Evolutionary conservation across 768 basidiomycete species (phyloP).

Genomic region (Chiua virens): DNA sequence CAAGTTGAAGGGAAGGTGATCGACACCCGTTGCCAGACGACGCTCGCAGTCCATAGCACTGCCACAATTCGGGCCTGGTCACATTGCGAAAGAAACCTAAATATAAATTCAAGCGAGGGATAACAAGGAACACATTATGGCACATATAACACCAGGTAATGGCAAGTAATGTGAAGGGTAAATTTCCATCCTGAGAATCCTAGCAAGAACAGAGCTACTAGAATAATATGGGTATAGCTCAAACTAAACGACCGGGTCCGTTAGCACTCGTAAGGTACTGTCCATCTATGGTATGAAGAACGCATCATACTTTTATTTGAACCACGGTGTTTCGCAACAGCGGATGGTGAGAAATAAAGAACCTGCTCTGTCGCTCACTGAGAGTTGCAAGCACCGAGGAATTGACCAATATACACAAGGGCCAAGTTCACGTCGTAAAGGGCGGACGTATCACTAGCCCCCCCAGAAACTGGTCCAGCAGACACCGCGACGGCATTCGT

Average conservation of each 20-base stretch:
- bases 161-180: background rate
- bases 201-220: slow-evolving; percentile 6
- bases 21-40: slow-evolving; percentile 19
- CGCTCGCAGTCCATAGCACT: slow-evolving; percentile 1
- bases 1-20: background rate
- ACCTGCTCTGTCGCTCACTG: slow-evolving; percentile 7
- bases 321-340: background rate
- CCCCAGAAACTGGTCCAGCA: slow-evolving; percentile 8
- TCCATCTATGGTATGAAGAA: slow-evolving; percentile 20
- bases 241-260: slow-evolving; percentile 19
- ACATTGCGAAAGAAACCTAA: background rate
- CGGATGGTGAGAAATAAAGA: slow-evolving; percentile 4
- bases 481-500: slow-evolving; percentile 13
- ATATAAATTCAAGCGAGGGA: slow-evolving; percentile 1
- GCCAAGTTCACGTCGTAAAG: slow-evolving; percentile 15
- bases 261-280: slow-evolving; percentile 15
- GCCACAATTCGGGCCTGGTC: slow-evolving; percentile 3
- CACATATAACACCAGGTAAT: background rate
- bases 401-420: slow-evolving; percentile 18
- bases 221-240: slow-evolving; percentile 29
- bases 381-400: slow-evolving; percentile 15
- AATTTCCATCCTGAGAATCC: slow-evolving; percentile 6
- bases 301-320: slow-evolving; percentile 16
- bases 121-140: background rate
- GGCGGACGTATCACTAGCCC: slow-evolving; percentile 3